Percentiles rank a stretch among this genome's conserved stretches.
Conservation (phyloP, 2,329 filamentous ascomycete species). For the Hypoxylon sp. region DNA sequence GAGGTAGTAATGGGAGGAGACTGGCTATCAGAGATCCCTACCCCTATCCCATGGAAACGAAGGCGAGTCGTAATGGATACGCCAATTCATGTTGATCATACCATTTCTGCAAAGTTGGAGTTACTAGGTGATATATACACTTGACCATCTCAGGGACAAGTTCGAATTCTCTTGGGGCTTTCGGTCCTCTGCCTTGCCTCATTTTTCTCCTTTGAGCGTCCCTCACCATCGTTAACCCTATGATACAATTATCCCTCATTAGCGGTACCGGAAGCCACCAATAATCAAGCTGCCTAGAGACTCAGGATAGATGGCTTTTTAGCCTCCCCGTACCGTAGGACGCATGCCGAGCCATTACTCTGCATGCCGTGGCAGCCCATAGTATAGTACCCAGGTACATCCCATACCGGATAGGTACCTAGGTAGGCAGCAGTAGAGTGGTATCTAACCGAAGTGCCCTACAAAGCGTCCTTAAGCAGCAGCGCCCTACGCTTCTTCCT, state of each 20-base stretch:
- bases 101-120: background rate
- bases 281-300: too few relatives aligned
- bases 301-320: too few relatives aligned
- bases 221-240: background rate
- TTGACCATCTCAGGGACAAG: background rate
- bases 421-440: too few relatives aligned
- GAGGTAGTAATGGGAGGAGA: background rate
- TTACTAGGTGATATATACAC: background rate
- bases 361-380: background rate
- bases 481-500: constrained; percentile 64
- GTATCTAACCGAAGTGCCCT: too few relatives aligned
- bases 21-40: too few relatives aligned
- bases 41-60: too few relatives aligned
- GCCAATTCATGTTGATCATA: background rate
- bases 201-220: background rate
- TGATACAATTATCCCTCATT: background rate
- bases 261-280: too few relatives aligned
- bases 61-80: background rate
- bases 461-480: constrained; percentile 65
- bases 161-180: background rate
- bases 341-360: background rate
- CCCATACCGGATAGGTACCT: background rate
- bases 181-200: background rate
- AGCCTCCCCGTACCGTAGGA: too few relatives aligned
- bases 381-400: background rate